Evolutionary conservation across 768 basidiomycete species (phyloP).

Genomic region (Lactarius quietus): DNA sequence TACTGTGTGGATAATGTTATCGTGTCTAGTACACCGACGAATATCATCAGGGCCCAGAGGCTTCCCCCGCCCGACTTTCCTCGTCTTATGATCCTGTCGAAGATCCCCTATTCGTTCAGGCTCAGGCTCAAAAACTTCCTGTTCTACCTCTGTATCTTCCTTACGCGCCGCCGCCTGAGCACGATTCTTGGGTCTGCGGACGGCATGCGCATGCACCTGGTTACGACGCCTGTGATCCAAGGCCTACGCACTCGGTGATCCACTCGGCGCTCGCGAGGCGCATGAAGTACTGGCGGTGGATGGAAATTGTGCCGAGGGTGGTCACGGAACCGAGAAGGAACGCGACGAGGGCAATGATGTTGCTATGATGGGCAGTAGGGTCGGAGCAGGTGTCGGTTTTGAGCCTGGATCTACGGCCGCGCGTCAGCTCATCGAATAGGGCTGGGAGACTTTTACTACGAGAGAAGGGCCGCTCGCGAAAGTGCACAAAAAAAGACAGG

Average conservation of each 20-base stretch:
- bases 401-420: slow-evolving; percentile 66
- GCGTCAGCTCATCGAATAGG: slow-evolving; percentile 31
- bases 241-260: slow-evolving; percentile 55
- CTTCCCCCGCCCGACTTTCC: background rate
- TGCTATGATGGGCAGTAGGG: background rate
- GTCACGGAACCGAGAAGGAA: slow-evolving; percentile 33
- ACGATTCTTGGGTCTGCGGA: no score
- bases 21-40: background rate
- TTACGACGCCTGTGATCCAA: slow-evolving; percentile 80
- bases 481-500: background rate
- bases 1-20: background rate
- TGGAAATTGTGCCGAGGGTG: slow-evolving; percentile 39
- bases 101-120: background rate
- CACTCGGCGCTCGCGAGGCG: slow-evolving; percentile 65
- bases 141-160: background rate
- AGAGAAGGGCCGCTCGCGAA: background rate
- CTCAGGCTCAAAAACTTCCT: background rate
- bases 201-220: slow-evolving; percentile 52
- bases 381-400: slow-evolving; percentile 36
- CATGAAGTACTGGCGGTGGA: slow-evolving; percentile 47
- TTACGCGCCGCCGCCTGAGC: background rate
- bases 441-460: background rate
- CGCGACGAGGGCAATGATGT: slow-evolving; percentile 25
- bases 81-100: slow-evolving; percentile 1
- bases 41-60: background rate